Conservation (phyloP, 805 yeast species). For the Starmerella floricola region DNA sequence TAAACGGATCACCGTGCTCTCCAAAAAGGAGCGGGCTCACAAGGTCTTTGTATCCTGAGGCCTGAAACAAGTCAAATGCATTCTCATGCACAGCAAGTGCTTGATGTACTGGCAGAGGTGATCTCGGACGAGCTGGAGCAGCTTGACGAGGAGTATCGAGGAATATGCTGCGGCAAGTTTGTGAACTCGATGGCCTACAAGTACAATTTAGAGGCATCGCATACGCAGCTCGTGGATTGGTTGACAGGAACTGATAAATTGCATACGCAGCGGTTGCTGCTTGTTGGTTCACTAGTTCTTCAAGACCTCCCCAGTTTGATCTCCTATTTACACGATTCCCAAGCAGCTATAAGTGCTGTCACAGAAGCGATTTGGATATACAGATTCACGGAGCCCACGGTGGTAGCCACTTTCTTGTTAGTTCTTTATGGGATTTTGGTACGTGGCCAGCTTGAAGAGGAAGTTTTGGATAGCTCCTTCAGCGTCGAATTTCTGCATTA, state of each 20-base stretch:
- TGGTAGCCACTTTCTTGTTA: conserved; percentile 38
- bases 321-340: neutral
- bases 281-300: conserved; percentile 7
- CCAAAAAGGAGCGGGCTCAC: no score
- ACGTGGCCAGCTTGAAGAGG: conserved; percentile 4
- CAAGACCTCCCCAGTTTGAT: conserved; percentile 1
- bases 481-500: conserved; percentile 38
- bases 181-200: conserved; percentile 14
- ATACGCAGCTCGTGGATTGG: conserved; percentile 1
- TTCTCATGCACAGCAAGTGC: conserved; percentile 11
- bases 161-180: conserved; percentile 3
- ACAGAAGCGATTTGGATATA: conserved; percentile 33
- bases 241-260: conserved; percentile 10
- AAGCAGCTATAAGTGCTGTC: conserved; percentile 22
- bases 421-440: conserved; percentile 7
- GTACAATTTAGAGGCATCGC: conserved; percentile 2
- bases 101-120: conserved; percentile 11
- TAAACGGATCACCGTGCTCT: no score
- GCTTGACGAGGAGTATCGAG: neutral
- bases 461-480: conserved; percentile 22
- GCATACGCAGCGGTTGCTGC: conserved; percentile 5
- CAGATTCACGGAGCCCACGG: conserved; percentile 30
- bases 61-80: no score
- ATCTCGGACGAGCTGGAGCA: conserved; percentile 6
- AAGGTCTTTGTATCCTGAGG: no score